Evolutionary conservation across 2,329 filamentous ascomycete species (phyloP), one percentile per base, ranked within the genome.

Genomic region (Penicillium sp.): DNA sequence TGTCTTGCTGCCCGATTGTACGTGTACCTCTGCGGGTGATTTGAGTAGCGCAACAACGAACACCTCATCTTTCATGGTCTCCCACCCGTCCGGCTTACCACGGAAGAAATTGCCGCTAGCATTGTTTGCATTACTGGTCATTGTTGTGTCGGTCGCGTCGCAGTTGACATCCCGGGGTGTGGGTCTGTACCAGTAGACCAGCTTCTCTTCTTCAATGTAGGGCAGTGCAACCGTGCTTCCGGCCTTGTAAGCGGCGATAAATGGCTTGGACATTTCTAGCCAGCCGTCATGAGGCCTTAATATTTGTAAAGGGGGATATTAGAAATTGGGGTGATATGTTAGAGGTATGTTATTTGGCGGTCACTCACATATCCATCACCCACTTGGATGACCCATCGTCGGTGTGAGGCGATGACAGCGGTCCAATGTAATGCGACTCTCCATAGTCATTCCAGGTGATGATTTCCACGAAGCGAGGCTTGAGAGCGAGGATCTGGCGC

Each of bases 171-270:
- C 57, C 58, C 75, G 78, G 1, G 77, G 76, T 1, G 78, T 82
- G 2, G 80, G 81, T 1, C 82, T 77, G 68, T 83, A 84, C 82
- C 82, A 85, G 72, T 84, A 84, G 31, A 82, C 70, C 14, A 84
- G 66, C 67, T 81, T 74, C 22, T 85, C 82, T 11, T 75, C 68
- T 35, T 70, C 69, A 60, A 83, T 79, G 68, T 78, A 78, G 14
- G 59, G 56, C 37, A 65, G 1, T 56, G 63, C 27, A 66, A 75
- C 2, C 70, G 73, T 53, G 39, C 31, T 53, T 13, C 77, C 79
- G 48, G 75, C 77, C 61, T 83, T 82, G 68, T 78, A 84, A 0
- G 82, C 82, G 1, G 79, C 73, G 58, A 84, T 83, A 62, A 79
- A 84, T 1, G 82, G 81, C 57, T 78, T 77, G 14, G 81, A 77